phyloP scores from a whole-genome alignment of 2,329 filamentous ascomycete species.

The Escovopsis sp. region DNA sequence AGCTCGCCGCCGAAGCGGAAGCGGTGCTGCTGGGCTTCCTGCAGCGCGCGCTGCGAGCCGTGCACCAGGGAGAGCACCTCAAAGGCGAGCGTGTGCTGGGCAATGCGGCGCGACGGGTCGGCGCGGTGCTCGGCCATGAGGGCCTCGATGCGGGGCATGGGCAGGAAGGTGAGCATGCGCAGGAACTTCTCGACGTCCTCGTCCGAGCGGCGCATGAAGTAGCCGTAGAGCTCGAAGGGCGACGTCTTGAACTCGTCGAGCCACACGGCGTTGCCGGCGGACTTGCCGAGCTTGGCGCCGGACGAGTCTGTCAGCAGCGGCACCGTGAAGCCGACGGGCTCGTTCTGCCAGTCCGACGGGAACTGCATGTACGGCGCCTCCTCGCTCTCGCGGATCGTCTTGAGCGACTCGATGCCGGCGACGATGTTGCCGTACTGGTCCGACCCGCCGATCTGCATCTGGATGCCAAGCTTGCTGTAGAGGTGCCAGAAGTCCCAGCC shows the following conservation, averaged over 20 bases:
- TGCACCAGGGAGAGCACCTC: constrained; percentile 75
- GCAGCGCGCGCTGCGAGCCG: constrained; percentile 46
- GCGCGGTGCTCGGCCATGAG: constrained; percentile 52
- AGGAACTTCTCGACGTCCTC: constrained; percentile 67
- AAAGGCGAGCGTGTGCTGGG: constrained; percentile 69
- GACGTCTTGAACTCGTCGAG: constrained; percentile 68
- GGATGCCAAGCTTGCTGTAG: constrained; percentile 48
- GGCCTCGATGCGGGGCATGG: constrained; percentile 47
- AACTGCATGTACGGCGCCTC: constrained; percentile 26
- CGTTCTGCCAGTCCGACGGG: constrained; percentile 28
- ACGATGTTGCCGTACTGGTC: constrained; percentile 97
- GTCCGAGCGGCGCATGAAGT: constrained; percentile 73
- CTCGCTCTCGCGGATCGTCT: constrained; percentile 49
- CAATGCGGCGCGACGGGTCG: constrained; percentile 56
- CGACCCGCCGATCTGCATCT: constrained; percentile 85
- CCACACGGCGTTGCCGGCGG: constrained; percentile 87
- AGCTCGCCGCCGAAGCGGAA: constrained; percentile 29
- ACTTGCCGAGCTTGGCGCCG: constrained; percentile 90
- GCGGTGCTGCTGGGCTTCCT: constrained; percentile 41
- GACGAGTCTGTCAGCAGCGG: constrained; percentile 74
- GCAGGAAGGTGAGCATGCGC: constrained; percentile 81
- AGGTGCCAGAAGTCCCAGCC: constrained; percentile 95
- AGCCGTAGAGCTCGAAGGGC: constrained; percentile 77
- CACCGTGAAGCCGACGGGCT: constrained; percentile 75
- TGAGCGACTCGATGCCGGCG: constrained; percentile 73